A percentile compares a stretch with the other conserved stretches of the same genome.
phyloP scores from a whole-genome alignment of 2,329 filamentous ascomycete species.

The Sphaerulina populicola region DNA sequence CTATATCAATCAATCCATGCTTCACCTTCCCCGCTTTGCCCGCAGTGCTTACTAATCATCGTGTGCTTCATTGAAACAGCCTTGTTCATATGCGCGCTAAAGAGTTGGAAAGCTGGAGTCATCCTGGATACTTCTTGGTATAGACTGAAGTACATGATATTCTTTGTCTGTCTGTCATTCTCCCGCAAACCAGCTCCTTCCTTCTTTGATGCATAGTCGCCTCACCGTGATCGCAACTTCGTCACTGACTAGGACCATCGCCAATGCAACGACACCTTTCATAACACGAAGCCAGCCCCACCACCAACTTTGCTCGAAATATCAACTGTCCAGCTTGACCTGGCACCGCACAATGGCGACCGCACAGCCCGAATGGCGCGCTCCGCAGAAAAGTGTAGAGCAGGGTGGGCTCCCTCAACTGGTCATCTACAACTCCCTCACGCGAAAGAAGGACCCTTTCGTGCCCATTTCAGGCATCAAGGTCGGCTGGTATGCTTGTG shows the following conservation, averaged over 20 bases:
- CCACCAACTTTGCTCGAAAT: background rate
- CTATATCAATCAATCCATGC: too few species aligned
- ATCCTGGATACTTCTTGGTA: too few species aligned
- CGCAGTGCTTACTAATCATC: too few species aligned
- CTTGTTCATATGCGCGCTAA: background rate
- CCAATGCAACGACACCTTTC: background rate
- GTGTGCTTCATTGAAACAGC: too few species aligned
- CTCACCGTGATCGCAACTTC: background rate
- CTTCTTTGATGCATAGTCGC: background rate
- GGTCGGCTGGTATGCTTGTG: conserved; percentile 82
- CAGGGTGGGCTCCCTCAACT: conserved; percentile 45
- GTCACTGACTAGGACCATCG: background rate
- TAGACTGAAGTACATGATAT: background rate
- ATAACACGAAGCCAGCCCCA: background rate
- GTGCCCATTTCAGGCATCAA: conserved; percentile 59
- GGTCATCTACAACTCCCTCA: conserved; percentile 73
- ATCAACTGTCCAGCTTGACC: background rate
- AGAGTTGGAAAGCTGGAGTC: background rate
- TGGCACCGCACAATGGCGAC: conserved; percentile 7
- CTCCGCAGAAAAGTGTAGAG: conserved; percentile 28
- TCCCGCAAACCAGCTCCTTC: background rate
- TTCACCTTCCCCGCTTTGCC: too few species aligned
- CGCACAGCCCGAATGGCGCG: conserved; percentile 29
- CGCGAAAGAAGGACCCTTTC: conserved; percentile 65
- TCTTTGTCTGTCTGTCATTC: conserved; percentile 1